Evolutionary conservation across 192 early-diverging fungal species (phyloP).

Genomic region (Allomyces arbusculus): DNA sequence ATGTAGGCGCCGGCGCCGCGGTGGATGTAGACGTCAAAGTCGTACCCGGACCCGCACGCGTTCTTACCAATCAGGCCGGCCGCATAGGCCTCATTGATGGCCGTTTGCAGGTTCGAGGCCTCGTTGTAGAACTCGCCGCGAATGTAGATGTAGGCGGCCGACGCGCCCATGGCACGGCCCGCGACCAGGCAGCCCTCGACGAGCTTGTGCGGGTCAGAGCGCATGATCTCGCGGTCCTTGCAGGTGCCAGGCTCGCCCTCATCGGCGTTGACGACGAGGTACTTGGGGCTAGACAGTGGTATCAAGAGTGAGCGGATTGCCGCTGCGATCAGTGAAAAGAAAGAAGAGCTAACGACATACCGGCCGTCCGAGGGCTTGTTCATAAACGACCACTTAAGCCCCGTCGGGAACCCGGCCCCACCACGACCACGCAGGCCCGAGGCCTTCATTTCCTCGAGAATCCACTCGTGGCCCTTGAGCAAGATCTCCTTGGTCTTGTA

Average conservation of each 20-base stretch:
- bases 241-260: conserved; percentile 98
- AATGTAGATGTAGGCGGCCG: conserved; percentile 94
- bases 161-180: conserved; percentile 90
- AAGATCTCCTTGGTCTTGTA: conserved; percentile 97
- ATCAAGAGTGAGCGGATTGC: too few relatives aligned
- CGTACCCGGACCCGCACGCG: conserved; percentile 84
- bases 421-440: conserved; percentile 85
- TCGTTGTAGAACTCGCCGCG: conserved; percentile 95
- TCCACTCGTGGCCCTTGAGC: conserved; percentile 90
- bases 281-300: conserved; percentile 44
- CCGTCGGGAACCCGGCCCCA: conserved; percentile 94
- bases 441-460: conserved; percentile 89
- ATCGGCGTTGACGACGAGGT: conserved; percentile 93
- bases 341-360: conserved; percentile 17
- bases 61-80: conserved; percentile 96
- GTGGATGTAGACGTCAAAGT: conserved; percentile 95
- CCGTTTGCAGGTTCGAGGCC: conserved; percentile 73
- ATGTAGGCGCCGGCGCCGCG: conserved; percentile 95
- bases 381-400: conserved; percentile 98
- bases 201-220: conserved; percentile 81
- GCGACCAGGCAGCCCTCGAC: conserved; percentile 92
- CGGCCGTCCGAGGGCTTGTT: conserved; percentile 73
- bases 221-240: conserved; percentile 92
- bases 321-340: too few relatives aligned
- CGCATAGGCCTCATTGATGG: conserved; percentile 87